phyloP scores from a whole-genome alignment of 352 stramenopile genomes.

The Pythium pyrilobum region DNA sequence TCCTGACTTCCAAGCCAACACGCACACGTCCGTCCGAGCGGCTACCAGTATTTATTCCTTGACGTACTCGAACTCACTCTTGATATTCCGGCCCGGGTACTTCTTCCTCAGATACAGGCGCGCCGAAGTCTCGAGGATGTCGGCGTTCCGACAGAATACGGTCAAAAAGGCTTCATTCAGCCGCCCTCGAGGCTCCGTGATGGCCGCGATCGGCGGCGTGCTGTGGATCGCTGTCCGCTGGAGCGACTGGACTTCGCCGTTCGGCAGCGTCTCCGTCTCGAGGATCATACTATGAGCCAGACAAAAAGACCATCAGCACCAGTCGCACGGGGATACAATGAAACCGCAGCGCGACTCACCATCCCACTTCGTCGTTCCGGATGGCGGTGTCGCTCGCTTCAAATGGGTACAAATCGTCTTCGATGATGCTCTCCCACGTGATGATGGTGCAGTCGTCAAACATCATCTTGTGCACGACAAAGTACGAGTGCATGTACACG shows the following conservation, averaged over 20 bases:
- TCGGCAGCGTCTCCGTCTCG: constrained; percentile 43
- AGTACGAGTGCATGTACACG: constrained; percentile 78
- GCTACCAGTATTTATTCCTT: not conserved
- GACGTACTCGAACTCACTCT: constrained; percentile 20
- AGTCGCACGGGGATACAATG: not conserved
- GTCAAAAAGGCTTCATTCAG: constrained; percentile 78
- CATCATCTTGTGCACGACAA: constrained; percentile 56
- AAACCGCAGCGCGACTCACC: constrained; percentile 32
- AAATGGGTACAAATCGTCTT: constrained; percentile 63
- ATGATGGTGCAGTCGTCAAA: constrained; percentile 54
- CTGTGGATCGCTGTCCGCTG: constrained; percentile 68
- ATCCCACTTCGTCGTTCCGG: constrained; percentile 76
- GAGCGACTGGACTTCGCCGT: constrained; percentile 46
- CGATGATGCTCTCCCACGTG: constrained; percentile 62
- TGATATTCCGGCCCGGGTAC: constrained; percentile 30
- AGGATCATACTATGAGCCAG: constrained; percentile 44
- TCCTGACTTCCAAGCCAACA: too few species aligned
- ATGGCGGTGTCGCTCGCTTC: constrained; percentile 52
- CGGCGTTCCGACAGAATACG: constrained; percentile 67
- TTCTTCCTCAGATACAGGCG: constrained; percentile 54
- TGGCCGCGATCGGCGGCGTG: constrained; percentile 52
- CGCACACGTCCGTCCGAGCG: not conserved
- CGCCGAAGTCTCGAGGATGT: constrained; percentile 62
- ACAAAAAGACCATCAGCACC: not conserved
- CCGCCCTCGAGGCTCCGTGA: constrained; percentile 61